Evolutionary conservation across 345 rosid genomes (phyloP).

Genomic region (Microcos paniculata): DNA sequence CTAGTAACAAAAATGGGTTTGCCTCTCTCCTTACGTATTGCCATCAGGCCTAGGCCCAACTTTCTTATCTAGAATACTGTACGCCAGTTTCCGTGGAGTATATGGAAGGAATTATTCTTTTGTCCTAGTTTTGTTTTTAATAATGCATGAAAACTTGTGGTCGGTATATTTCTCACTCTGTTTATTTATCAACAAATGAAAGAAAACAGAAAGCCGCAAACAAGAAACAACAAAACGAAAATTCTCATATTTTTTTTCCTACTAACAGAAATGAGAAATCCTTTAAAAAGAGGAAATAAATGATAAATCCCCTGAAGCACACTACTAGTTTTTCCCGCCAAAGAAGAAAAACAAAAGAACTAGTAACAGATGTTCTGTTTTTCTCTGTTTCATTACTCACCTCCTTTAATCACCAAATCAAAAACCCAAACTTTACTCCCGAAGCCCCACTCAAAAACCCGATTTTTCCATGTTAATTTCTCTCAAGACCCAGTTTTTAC

Average conservation of each 20-base stretch:
- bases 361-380: slow-evolving; percentile 29
- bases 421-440: not conserved
- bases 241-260: not conserved
- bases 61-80: too few relatives aligned
- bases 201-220: not conserved
- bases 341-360: slow-evolving; percentile 5
- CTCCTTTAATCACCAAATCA: slow-evolving; percentile 17
- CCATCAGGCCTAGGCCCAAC: not conserved
- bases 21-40: not conserved
- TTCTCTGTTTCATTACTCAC: slow-evolving; percentile 19
- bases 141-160: not conserved
- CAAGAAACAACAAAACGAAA: not conserved
- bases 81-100: not conserved
- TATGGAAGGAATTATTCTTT: not conserved
- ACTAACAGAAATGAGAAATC: not conserved
- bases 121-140: not conserved
- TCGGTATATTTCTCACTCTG: not conserved
- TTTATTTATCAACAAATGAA: not conserved
- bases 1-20: not conserved
- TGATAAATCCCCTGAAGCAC: not conserved
- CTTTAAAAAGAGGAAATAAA: not conserved
- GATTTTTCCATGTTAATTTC: slow-evolving; percentile 14
- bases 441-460: slow-evolving; percentile 10
- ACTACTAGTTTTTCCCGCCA: slow-evolving; percentile 7
- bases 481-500: slow-evolving; percentile 8